A percentile compares a stretch with the other conserved stretches of the same genome.
These are phyloP conservation scores for Trichoderma sp. DNA, from an alignment of 2,329 filamentous ascomycete species.

Conservation along the genomic window DNA sequence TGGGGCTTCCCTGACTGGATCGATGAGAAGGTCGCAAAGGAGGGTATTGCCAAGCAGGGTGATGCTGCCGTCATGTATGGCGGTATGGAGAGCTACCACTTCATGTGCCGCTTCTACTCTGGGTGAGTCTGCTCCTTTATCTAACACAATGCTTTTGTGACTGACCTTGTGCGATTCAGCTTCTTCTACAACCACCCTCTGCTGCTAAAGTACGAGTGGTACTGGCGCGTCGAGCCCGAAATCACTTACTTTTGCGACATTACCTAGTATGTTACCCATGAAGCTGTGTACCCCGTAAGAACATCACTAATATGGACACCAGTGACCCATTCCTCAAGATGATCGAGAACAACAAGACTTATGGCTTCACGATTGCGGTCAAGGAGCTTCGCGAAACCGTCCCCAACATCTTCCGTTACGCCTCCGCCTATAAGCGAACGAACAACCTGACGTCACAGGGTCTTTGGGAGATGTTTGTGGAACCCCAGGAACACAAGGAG, in stretches of 20 bases:
- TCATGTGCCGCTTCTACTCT: slow-evolving; percentile 99
- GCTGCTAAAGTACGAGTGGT: slow-evolving; percentile 97
- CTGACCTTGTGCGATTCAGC: slow-evolving; percentile 37
- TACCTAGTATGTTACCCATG: slow-evolving; percentile 67
- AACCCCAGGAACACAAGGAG: slow-evolving; percentile 66
- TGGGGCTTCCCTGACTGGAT: slow-evolving; percentile 99
- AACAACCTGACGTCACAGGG: slow-evolving; percentile 90
- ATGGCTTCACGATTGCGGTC: slow-evolving; percentile 97
- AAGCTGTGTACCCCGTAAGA: neutral
- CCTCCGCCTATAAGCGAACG: slow-evolving; percentile 92
- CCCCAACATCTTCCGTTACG: slow-evolving; percentile 97
- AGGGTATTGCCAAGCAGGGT: slow-evolving; percentile 94
- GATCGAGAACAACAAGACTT: slow-evolving; percentile 93
- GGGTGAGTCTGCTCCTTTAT: slow-evolving; percentile 57
- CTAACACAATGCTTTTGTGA: neutral
- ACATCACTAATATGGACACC: slow-evolving; percentile 21
- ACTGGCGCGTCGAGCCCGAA: slow-evolving; percentile 98
- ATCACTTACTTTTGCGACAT: slow-evolving; percentile 99
- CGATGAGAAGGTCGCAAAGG: slow-evolving; percentile 87
- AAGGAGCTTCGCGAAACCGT: slow-evolving; percentile 98
- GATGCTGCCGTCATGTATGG: slow-evolving; percentile 99
- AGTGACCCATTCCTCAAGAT: slow-evolving; percentile 95
- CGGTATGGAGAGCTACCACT: slow-evolving; percentile 96
- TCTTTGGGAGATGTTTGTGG: slow-evolving; percentile 98
- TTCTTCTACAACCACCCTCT: slow-evolving; percentile 98